phyloP scores from a whole-genome alignment of 192 early-diverging fungal genomes.

The Dissophora ornata region DNA sequence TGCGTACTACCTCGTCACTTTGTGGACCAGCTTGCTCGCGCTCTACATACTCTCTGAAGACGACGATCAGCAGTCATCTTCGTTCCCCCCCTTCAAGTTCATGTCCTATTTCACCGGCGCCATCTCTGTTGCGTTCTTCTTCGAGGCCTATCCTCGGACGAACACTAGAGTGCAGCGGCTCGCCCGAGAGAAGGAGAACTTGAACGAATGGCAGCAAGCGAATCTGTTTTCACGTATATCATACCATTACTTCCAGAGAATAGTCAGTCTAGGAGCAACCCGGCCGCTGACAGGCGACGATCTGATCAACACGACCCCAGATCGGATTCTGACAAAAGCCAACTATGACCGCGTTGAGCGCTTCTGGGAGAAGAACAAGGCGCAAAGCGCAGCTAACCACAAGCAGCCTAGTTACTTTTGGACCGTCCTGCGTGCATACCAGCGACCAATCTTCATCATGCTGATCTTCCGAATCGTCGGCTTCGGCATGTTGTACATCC shows the following conservation, averaged over 20 bases:
- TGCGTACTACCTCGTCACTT: slow-evolving; percentile 4
- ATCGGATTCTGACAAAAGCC: slow-evolving; percentile 4
- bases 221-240: slow-evolving; percentile 31
- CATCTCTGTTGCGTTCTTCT: slow-evolving; percentile 16
- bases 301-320: slow-evolving; percentile 19
- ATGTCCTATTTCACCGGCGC: slow-evolving; percentile 1
- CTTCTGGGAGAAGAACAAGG: slow-evolving; percentile 17
- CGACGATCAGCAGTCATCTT: neutral
- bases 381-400: neutral
- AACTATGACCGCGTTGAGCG: slow-evolving; percentile 7
- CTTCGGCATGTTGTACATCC: slow-evolving; percentile 1
- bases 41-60: slow-evolving; percentile 29
- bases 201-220: slow-evolving; percentile 21
- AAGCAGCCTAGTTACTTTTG: slow-evolving; percentile 29
- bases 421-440: slow-evolving; percentile 24
- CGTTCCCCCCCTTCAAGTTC: neutral
- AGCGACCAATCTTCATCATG: neutral
- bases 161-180: slow-evolving; percentile 26
- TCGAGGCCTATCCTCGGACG: slow-evolving; percentile 27
- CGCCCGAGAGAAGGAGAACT: slow-evolving; percentile 32
- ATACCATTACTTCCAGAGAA: slow-evolving; percentile 13
- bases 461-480: slow-evolving; percentile 16
- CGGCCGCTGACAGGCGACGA: slow-evolving; percentile 31
- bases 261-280: slow-evolving; percentile 30
- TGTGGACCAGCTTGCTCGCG: neutral